phyloP scores from a whole-genome alignment of 306 rosid genomes.

The Glycine latifolia region DNA sequence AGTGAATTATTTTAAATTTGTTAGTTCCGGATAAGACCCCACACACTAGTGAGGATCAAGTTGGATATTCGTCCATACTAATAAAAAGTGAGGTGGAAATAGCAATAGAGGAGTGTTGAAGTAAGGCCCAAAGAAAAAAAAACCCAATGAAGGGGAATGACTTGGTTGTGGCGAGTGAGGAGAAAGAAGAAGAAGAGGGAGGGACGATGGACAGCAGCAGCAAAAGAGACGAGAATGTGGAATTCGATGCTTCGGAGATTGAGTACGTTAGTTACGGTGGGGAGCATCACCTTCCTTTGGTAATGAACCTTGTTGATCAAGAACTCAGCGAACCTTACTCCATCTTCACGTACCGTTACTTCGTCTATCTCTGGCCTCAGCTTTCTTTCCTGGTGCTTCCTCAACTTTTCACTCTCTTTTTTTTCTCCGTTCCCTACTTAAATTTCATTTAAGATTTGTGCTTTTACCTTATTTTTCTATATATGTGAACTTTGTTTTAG shows the following conservation, averaged over 20 bases:
- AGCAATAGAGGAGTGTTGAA: too few relatives aligned
- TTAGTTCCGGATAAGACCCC: too few relatives aligned
- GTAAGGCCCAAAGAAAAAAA: too few relatives aligned
- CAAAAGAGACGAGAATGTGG: slow-evolving; percentile 45
- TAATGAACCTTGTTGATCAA: slow-evolving; percentile 88
- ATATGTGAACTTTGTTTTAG: slow-evolving; percentile 43
- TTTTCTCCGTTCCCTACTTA: neutral
- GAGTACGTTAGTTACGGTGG: slow-evolving; percentile 87
- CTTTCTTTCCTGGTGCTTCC: slow-evolving; percentile 77
- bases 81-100: too few relatives aligned
- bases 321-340: slow-evolving; percentile 99
- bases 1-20: too few relatives aligned
- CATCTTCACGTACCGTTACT: slow-evolving; percentile 95
- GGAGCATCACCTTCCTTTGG: slow-evolving; percentile 86
- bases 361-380: slow-evolving; percentile 97
- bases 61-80: too few relatives aligned
- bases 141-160: too few relatives aligned
- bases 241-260: slow-evolving; percentile 64
- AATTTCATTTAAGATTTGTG: neutral
- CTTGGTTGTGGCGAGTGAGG: too few relatives aligned
- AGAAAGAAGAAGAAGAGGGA: too few relatives aligned
- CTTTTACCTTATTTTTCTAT: neutral
- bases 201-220: slow-evolving; percentile 14
- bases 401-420: neutral
- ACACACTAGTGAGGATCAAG: too few relatives aligned